Percentiles rank a stretch among this genome's conserved stretches.
phyloP scores from a whole-genome alignment of 2,329 filamentous ascomycete species.

The Fusarium floridanum region DNA sequence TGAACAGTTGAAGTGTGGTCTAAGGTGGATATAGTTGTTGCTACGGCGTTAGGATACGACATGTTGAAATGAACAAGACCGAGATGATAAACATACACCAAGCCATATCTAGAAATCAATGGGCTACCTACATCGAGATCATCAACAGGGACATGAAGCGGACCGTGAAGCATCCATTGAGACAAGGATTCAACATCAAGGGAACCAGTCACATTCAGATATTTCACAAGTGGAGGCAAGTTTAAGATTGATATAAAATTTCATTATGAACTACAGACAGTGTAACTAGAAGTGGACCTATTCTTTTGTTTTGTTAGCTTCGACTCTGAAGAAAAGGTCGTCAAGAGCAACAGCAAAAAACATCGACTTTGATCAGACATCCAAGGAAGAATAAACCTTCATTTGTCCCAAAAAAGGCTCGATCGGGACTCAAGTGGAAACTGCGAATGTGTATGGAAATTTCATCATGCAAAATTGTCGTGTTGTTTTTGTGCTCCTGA shows the following conservation, averaged over 20 bases:
- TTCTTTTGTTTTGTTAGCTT: slow-evolving; percentile 44
- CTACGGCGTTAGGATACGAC: background rate
- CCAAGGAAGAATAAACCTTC: slow-evolving; percentile 80
- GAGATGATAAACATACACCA: background rate
- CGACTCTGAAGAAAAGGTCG: background rate
- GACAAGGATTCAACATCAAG: background rate
- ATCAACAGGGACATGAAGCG: background rate
- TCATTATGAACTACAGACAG: background rate
- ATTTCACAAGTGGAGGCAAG: background rate
- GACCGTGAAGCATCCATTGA: background rate
- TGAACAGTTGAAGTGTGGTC: background rate
- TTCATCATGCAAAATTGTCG: slow-evolving; percentile 71
- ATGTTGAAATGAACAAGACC: background rate
- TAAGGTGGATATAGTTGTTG: background rate
- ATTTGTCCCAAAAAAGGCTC: slow-evolving; percentile 78
- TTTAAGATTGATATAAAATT: background rate
- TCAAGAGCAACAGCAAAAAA: slow-evolving; percentile 26
- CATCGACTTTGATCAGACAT: slow-evolving; percentile 71
- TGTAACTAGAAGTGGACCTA: background rate
- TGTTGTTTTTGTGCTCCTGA: slow-evolving; percentile 7
- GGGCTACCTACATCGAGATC: background rate
- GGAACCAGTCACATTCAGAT: background rate
- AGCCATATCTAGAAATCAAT: background rate
- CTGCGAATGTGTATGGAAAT: slow-evolving; percentile 84
- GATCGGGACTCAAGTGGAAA: slow-evolving; percentile 83